Evolutionary conservation across 2,329 filamentous ascomycete genomes (phyloP).

Genomic region (Trichoderma gracile): DNA sequence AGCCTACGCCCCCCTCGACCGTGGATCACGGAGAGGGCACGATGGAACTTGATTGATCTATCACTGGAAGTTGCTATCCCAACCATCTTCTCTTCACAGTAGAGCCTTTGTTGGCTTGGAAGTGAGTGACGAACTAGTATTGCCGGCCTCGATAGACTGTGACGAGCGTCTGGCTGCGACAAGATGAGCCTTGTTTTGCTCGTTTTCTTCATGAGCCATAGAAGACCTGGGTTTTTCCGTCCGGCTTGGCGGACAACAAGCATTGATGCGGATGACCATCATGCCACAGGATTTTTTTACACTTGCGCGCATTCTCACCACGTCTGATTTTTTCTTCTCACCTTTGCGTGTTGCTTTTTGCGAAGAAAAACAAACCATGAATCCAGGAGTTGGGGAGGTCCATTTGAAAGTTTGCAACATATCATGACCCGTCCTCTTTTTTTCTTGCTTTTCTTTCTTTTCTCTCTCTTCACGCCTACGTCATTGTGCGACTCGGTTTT

Average conservation of each 20-base stretch:
- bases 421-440: slow-evolving; percentile 5
- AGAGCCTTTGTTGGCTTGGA: neutral
- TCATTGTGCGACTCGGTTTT: neutral
- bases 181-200: neutral
- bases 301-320: neutral
- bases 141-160: slow-evolving; percentile 24
- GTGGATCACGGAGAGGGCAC: slow-evolving; percentile 42
- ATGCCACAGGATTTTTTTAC: neutral
- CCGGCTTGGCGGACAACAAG: slow-evolving; percentile 3
- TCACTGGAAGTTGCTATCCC: neutral
- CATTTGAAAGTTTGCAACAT: slow-evolving; percentile 19
- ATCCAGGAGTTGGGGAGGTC: slow-evolving; percentile 22
- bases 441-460: neutral
- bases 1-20: slow-evolving; percentile 45
- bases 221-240: neutral
- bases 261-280: neutral
- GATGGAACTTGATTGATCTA: slow-evolving; percentile 45
- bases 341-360: slow-evolving; percentile 5
- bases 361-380: slow-evolving; percentile 4
- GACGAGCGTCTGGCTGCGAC: slow-evolving; percentile 20
- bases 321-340: neutral
- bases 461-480: neutral
- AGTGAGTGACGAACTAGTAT: neutral
- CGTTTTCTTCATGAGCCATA: slow-evolving; percentile 2
- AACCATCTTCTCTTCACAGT: neutral